Evolutionary conservation across 805 yeast species (phyloP).

Genomic region (Komagataella kurtzmanii): DNA sequence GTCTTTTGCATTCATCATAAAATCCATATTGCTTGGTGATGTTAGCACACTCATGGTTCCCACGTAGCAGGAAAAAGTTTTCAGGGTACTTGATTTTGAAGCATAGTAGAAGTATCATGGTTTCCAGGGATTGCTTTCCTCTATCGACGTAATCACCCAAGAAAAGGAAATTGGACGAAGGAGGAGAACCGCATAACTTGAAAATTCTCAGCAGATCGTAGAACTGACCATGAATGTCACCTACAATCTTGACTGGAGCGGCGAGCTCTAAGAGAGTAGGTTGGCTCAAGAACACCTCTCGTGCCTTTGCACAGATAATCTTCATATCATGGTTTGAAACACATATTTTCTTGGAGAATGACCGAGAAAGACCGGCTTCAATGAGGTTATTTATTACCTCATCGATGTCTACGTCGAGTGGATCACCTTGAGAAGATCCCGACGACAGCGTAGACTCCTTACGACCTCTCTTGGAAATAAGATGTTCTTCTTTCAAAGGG

Average conservation of each 20-base stretch:
- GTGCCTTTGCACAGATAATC: constrained; percentile 39
- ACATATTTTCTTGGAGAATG: constrained; percentile 32
- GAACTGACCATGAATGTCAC: constrained; percentile 69
- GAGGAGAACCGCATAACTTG: constrained; percentile 48
- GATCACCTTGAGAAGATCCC: not conserved
- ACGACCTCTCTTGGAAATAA: constrained; percentile 1
- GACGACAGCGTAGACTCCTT: not conserved
- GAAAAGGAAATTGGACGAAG: constrained; percentile 39
- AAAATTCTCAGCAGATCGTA: constrained; percentile 39
- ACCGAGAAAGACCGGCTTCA: constrained; percentile 31
- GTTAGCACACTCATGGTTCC: constrained; percentile 46
- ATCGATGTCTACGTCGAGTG: constrained; percentile 37
- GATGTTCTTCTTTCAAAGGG: constrained; percentile 1
- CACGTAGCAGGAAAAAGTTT: constrained; percentile 45
- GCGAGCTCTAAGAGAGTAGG: constrained; percentile 54
- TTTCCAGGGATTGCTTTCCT: constrained; percentile 44
- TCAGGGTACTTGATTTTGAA: constrained; percentile 47
- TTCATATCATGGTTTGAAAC: constrained; percentile 40
- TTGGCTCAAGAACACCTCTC: constrained; percentile 48
- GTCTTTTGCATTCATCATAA: constrained; percentile 46
- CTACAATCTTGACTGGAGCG: constrained; percentile 75
- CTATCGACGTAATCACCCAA: constrained; percentile 50
- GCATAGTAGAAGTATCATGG: constrained; percentile 35
- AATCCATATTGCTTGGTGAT: constrained; percentile 48
- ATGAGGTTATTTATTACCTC: constrained; percentile 47